Conservation (phyloP, 2,329 filamentous ascomycete species). For the Boeremia lycopersici region DNA sequence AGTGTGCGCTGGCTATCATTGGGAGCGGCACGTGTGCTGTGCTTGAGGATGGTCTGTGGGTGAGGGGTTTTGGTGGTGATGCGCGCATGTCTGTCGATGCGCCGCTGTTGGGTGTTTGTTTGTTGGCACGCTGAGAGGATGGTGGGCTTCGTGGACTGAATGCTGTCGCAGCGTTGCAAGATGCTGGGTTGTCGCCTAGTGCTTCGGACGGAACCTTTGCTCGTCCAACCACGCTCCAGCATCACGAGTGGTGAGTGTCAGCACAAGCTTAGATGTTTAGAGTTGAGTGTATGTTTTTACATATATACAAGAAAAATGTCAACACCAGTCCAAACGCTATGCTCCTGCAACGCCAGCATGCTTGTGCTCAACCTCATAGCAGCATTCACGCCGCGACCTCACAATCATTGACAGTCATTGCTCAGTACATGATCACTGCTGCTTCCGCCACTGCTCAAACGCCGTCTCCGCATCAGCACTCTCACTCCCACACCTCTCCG, state of each 20-base stretch:
- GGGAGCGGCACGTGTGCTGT: constrained; percentile 3
- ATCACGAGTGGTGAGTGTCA: background rate
- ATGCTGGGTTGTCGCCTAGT: too few species aligned
- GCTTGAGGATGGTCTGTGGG: constrained; percentile 4
- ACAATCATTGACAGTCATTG: background rate
- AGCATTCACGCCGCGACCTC: too few species aligned
- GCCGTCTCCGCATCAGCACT: constrained; percentile 52
- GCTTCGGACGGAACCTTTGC: too few species aligned
- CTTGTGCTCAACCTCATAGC: background rate
- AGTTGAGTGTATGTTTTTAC: constrained; percentile 8
- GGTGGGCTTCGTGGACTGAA: too few species aligned
- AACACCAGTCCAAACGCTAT: background rate
- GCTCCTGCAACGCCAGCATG: constrained; percentile 8
- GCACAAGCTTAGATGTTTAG: background rate
- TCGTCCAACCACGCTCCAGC: too few species aligned
- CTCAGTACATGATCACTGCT: constrained; percentile 8
- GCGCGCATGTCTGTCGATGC: too few species aligned
- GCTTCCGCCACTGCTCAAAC: constrained; percentile 43
- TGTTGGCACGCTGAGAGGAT: too few species aligned
- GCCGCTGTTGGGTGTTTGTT: too few species aligned
- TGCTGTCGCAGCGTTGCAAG: too few species aligned
- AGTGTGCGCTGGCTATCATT: constrained; percentile 8
- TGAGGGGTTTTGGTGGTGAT: background rate
- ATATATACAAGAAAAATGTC: background rate
- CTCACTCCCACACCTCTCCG: constrained; percentile 71